These are phyloP conservation scores for Neolentinus lepideus DNA, from an alignment of 1,284 basidiomycete genomes.

Conservation along the genomic window DNA sequence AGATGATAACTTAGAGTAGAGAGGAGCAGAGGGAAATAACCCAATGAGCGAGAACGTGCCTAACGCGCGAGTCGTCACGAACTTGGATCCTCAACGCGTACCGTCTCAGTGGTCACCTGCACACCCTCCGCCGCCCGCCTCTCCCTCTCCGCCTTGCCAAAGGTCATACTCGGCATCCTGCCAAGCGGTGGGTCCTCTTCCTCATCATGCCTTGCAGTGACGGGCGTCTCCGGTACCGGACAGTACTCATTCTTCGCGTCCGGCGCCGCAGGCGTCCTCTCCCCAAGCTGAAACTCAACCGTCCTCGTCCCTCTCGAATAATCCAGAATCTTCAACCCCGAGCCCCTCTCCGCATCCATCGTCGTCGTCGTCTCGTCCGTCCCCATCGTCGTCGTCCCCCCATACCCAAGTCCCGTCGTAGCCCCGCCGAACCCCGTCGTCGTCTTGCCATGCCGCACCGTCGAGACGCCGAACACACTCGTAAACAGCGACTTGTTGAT, in stretches of 20 bases:
- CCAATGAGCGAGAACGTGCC: no score
- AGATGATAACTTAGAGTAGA: no score
- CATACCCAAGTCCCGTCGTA: not conserved
- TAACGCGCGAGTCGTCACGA: not conserved
- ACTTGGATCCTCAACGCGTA: not conserved
- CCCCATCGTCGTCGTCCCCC: not conserved
- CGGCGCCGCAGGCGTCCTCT: not conserved
- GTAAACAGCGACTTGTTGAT: not conserved
- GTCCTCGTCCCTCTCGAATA: not conserved
- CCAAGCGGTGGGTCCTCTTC: not conserved
- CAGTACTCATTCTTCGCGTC: not conserved
- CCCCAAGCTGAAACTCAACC: not conserved
- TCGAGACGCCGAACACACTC: not conserved
- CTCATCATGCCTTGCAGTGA: not conserved
- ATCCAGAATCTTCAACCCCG: not conserved
- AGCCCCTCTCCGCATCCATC: not conserved
- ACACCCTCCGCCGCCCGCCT: not conserved
- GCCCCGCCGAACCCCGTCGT: no score
- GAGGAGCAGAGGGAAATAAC: not conserved
- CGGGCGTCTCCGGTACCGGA: not conserved
- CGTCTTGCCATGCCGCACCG: not conserved
- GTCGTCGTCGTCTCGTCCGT: constrained; percentile 1
- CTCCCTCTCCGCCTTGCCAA: not conserved
- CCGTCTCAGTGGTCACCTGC: not conserved
- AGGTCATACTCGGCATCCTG: not conserved